These are phyloP conservation scores for Candida hungchunana DNA, from an alignment of 805 yeast genomes.

Conservation along the genomic window DNA sequence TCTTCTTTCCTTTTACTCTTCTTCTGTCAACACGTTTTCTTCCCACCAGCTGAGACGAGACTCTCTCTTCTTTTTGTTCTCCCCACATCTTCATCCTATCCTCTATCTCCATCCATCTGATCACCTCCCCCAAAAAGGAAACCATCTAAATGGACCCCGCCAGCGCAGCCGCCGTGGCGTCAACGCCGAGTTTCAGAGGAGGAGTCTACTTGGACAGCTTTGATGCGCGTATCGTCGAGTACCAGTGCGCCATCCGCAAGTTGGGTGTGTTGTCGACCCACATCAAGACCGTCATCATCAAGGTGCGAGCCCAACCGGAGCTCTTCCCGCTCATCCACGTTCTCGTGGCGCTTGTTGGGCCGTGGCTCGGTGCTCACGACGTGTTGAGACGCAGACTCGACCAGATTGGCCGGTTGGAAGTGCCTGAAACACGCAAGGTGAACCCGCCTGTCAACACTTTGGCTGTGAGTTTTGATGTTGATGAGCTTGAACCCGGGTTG, in stretches of 20 bases:
- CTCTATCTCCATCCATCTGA: too few relatives aligned
- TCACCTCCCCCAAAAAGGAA: too few relatives aligned
- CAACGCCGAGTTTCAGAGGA: slow-evolving; percentile 30
- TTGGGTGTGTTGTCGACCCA: slow-evolving; percentile 35
- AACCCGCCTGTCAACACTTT: slow-evolving; percentile 10
- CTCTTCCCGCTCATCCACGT: slow-evolving; percentile 17
- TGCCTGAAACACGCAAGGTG: slow-evolving; percentile 7
- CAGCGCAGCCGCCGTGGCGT: slow-evolving; percentile 18
- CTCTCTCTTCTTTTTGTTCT: too few relatives aligned
- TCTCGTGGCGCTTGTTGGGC: slow-evolving; percentile 14
- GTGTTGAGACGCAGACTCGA: slow-evolving; percentile 11
- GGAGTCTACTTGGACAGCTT: slow-evolving; percentile 38
- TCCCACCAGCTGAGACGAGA: too few relatives aligned
- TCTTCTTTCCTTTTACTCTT: too few relatives aligned
- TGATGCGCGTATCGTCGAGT: slow-evolving; percentile 58
- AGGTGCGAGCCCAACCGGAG: slow-evolving; percentile 9
- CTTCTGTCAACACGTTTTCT: too few relatives aligned
- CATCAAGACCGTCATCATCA: slow-evolving; percentile 25
- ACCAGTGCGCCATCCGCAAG: slow-evolving; percentile 48
- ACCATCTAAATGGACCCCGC: slow-evolving; percentile 17
- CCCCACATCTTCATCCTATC: too few relatives aligned
- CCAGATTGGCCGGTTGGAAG: slow-evolving; percentile 7
- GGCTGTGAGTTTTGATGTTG: slow-evolving; percentile 21
- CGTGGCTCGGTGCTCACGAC: slow-evolving; percentile 15
- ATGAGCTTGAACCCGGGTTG: slow-evolving; percentile 18